These are phyloP conservation scores for Teratosphaeria gauchensis DNA, from an alignment of 2,329 filamentous ascomycete species.

Conservation along the genomic window DNA sequence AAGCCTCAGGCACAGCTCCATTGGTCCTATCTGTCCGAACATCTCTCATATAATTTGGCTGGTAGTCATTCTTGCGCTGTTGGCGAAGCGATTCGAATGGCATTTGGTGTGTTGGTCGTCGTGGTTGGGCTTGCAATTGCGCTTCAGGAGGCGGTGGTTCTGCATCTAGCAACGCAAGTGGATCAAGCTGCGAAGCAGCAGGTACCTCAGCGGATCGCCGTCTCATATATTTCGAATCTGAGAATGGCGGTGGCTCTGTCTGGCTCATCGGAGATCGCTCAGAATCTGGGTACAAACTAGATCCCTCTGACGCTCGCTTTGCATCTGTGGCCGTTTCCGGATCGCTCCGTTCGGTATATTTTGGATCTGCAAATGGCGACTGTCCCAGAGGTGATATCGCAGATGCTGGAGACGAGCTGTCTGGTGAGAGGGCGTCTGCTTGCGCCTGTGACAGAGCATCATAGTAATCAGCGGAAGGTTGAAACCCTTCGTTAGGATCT, in stretches of 20 bases:
- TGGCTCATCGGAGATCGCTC: not conserved
- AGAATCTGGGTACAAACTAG: not conserved
- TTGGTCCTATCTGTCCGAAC: not conserved
- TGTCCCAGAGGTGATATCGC: conserved; percentile 7
- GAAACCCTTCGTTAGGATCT: conserved; percentile 3
- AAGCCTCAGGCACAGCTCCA: not conserved
- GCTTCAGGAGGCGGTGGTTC: not conserved
- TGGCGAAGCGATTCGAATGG: not conserved
- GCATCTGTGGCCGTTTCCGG: not conserved
- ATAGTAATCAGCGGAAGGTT: conserved; percentile 9
- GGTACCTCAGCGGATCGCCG: conserved; percentile 14
- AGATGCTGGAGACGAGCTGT: conserved; percentile 9
- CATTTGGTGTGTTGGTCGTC: not conserved
- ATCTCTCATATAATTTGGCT: not conserved
- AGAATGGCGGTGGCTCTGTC: conserved; percentile 11
- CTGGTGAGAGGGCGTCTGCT: conserved; percentile 1
- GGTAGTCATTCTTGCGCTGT: not conserved
- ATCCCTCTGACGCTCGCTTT: not conserved
- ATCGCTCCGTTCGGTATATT: conserved; percentile 9
- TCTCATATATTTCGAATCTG: conserved; percentile 11
- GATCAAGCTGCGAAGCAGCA: conserved; percentile 2
- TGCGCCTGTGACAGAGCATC: conserved; percentile 5
- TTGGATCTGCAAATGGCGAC: conserved; percentile 7
- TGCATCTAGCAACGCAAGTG: not conserved
- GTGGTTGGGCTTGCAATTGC: not conserved